Percentiles rank a stretch among this genome's conserved stretches.
Conservation (phyloP, 352 stramenopile species). For the Phytophthora vignae region DNA sequence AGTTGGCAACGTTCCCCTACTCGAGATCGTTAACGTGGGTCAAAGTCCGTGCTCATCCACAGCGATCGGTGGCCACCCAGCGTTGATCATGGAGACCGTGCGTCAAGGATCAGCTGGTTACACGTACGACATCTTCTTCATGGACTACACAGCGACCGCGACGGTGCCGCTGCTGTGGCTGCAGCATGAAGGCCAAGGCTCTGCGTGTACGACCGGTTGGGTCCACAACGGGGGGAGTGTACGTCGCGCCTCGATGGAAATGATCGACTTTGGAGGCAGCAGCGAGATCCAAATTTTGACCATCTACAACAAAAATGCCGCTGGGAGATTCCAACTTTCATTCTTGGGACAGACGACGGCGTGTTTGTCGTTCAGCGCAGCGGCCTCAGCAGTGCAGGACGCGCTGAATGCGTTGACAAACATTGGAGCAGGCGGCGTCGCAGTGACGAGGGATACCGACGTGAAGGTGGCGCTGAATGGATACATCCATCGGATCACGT, state of each 20-base stretch:
- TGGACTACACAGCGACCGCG: slow-evolving; percentile 47
- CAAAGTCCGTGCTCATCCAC: slow-evolving; percentile 43
- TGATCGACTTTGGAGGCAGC: slow-evolving; percentile 64
- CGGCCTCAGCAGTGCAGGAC: slow-evolving; percentile 28
- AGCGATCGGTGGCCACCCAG: slow-evolving; percentile 51
- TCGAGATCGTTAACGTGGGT: slow-evolving; percentile 66
- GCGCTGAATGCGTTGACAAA: slow-evolving; percentile 38
- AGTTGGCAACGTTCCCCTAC: slow-evolving; percentile 57
- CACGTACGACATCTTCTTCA: slow-evolving; percentile 84
- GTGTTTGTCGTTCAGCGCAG: slow-evolving; percentile 52
- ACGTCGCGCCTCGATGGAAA: slow-evolving; percentile 52
- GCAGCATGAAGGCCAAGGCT: slow-evolving; percentile 26
- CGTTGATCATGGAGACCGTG: slow-evolving; percentile 75
- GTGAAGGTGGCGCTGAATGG: slow-evolving; percentile 51
- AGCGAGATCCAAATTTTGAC: slow-evolving; percentile 66
- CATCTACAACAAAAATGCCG: slow-evolving; percentile 36
- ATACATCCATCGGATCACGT: slow-evolving; percentile 73
- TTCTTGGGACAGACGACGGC: slow-evolving; percentile 49
- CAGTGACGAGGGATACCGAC: slow-evolving; percentile 59
- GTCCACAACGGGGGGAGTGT: slow-evolving; percentile 47
- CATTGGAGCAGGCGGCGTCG: slow-evolving; percentile 50
- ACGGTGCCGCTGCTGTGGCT: slow-evolving; percentile 48
- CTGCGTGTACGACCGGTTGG: slow-evolving; percentile 31
- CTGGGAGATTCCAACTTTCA: slow-evolving; percentile 54
- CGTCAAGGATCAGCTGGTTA: slow-evolving; percentile 63